Evolutionary conservation across 768 basidiomycete genomes (phyloP).

Genomic region (Cystofilobasidium macerans): DNA sequence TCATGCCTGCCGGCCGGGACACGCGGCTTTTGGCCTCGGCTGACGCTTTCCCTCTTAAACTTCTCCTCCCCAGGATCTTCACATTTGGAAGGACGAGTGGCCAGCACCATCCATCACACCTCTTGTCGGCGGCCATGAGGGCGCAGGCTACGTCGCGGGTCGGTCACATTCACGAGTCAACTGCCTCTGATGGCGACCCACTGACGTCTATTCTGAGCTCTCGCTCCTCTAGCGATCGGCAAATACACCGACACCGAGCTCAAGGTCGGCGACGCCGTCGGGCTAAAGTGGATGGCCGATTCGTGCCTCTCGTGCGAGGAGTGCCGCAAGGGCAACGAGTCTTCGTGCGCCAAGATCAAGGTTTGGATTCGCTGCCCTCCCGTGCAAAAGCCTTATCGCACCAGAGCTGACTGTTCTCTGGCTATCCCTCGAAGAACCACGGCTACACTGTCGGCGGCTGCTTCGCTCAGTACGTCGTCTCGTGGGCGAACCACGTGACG

Average conservation of each 20-base stretch:
- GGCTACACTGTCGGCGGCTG: constrained; percentile 71
- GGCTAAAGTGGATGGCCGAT: constrained; percentile 39
- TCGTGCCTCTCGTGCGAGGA: constrained; percentile 62
- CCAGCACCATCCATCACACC: constrained; percentile 50
- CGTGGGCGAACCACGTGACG: constrained; percentile 53
- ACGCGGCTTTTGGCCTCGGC: no score
- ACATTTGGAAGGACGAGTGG: constrained; percentile 69
- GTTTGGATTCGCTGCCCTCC: neutral
- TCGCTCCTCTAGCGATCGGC: constrained; percentile 49
- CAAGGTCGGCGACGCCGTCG: constrained; percentile 28
- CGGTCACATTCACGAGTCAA: no score
- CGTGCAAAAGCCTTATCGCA: no score
- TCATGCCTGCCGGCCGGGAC: no score
- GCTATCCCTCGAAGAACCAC: constrained; percentile 40
- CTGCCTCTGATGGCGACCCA: no score
- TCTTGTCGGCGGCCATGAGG: constrained; percentile 74
- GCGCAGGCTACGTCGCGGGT: constrained; percentile 60
- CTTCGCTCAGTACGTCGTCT: constrained; percentile 45
- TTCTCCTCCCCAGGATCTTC: no score
- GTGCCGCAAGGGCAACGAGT: constrained; percentile 62
- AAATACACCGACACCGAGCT: constrained; percentile 48
- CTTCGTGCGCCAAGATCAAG: neutral
- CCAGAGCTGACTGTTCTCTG: no score
- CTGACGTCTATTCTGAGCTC: no score
- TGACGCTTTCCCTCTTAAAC: no score